Percentiles rank a stretch among this genome's conserved stretches.
Conservation (phyloP, 202 grass and related monocot genomes). For the Tripidium arundinaceum region DNA sequence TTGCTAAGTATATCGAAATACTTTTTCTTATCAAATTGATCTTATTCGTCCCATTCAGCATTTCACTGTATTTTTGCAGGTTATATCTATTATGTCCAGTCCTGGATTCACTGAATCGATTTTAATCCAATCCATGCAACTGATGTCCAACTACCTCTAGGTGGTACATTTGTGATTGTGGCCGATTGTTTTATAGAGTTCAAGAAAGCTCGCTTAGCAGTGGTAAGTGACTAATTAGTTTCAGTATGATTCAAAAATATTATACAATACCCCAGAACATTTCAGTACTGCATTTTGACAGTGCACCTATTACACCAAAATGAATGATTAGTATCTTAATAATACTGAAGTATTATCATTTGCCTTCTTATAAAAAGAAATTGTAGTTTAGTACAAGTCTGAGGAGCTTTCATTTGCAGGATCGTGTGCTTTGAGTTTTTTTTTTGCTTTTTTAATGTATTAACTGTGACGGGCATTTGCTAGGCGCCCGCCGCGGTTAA, state of each 20-base stretch:
- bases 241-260: not conserved
- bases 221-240: constrained; percentile 54
- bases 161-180: constrained; percentile 93
- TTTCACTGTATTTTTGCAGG: constrained; percentile 47
- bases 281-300: not conserved
- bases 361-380: not conserved
- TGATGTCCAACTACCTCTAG: constrained; percentile 77
- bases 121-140: constrained; percentile 93
- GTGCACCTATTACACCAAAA: not conserved
- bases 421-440: too few relatives aligned
- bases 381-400: too few relatives aligned
- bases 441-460: too few relatives aligned
- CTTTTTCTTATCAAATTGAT: constrained; percentile 18
- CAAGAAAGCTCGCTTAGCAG: constrained; percentile 84
- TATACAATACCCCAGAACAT: too few relatives aligned
- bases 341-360: not conserved
- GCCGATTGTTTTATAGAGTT: constrained; percentile 91
- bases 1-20: not conserved
- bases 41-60: constrained; percentile 1
- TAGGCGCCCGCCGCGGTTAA: too few relatives aligned
- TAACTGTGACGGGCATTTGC: too few relatives aligned
- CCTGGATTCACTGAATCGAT: constrained; percentile 96
- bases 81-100: constrained; percentile 97
- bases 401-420: too few relatives aligned
- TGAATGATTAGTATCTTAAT: not conserved